Conservation (phyloP, 1,284 basidiomycete species). For the Trichosporon coremiiforme region DNA sequence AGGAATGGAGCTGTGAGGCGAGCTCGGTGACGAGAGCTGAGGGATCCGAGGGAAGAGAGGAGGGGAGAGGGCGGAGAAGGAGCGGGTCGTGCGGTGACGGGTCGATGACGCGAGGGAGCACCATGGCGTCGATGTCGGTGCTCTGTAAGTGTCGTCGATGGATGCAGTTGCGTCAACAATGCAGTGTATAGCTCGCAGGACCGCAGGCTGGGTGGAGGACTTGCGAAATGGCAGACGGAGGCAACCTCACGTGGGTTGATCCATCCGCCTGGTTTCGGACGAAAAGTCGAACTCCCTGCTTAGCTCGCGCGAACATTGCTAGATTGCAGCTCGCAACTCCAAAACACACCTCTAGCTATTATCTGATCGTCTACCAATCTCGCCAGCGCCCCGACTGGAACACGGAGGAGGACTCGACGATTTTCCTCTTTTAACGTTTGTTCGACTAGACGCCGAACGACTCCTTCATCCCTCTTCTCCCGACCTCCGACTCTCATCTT, state of each 20-base stretch:
- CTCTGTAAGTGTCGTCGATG: background rate
- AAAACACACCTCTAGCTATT: background rate
- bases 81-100: conserved; percentile 48
- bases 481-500: background rate
- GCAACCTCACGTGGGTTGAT: background rate
- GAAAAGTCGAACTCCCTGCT: background rate
- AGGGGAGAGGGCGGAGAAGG: conserved; percentile 45
- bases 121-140: conserved; percentile 34
- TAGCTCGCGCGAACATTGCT: background rate
- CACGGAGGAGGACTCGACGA: background rate
- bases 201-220: background rate
- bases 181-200: background rate
- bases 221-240: background rate
- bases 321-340: background rate
- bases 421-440: background rate
- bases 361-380: background rate
- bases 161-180: background rate
- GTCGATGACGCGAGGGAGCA: conserved; percentile 39
- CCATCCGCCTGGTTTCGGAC: background rate
- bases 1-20: conserved; percentile 31
- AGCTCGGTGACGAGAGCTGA: conserved; percentile 33
- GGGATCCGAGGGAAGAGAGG: conserved; percentile 35
- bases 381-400: background rate
- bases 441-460: background rate
- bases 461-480: background rate